Evolutionary conservation across 805 yeast genomes (phyloP).

Genomic region (Myxozyma udenii): DNA sequence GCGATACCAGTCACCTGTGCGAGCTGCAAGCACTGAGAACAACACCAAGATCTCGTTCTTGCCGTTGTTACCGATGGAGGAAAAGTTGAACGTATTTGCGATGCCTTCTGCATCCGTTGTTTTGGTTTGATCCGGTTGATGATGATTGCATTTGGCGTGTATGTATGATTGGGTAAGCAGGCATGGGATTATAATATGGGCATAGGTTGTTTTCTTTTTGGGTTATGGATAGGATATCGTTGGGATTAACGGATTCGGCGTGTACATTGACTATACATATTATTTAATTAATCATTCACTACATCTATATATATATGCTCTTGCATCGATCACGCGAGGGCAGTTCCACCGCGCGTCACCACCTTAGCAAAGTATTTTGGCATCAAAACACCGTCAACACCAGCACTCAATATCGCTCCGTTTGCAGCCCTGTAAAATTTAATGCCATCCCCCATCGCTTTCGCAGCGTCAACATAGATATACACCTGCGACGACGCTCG

Average conservation of each 20-base stretch:
- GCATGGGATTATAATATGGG: too few species aligned
- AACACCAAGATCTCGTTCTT: background rate
- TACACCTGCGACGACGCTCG: conserved; percentile 55
- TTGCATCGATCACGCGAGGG: too few species aligned
- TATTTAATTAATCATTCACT: too few species aligned
- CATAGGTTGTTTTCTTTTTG: too few species aligned
- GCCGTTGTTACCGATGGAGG: background rate
- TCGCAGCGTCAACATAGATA: conserved; percentile 59
- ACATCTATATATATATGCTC: too few species aligned
- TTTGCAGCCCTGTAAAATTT: conserved; percentile 63
- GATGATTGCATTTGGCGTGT: too few species aligned
- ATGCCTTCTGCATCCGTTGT: background rate
- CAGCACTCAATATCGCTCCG: conserved; percentile 68
- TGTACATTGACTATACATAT: too few species aligned
- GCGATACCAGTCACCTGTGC: background rate
- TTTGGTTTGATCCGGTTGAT: too few species aligned
- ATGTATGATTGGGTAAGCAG: background rate
- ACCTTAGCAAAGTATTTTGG: conserved; percentile 45
- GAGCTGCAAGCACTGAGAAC: background rate
- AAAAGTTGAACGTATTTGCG: background rate
- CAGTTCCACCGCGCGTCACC: conserved; percentile 34
- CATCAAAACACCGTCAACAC: conserved; percentile 56
- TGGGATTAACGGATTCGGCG: too few species aligned
- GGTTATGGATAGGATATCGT: too few species aligned
- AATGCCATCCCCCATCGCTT: conserved; percentile 47